phyloP scores from a whole-genome alignment of 1,284 basidiomycete species.

The Papiliotrema nemorosa region DNA sequence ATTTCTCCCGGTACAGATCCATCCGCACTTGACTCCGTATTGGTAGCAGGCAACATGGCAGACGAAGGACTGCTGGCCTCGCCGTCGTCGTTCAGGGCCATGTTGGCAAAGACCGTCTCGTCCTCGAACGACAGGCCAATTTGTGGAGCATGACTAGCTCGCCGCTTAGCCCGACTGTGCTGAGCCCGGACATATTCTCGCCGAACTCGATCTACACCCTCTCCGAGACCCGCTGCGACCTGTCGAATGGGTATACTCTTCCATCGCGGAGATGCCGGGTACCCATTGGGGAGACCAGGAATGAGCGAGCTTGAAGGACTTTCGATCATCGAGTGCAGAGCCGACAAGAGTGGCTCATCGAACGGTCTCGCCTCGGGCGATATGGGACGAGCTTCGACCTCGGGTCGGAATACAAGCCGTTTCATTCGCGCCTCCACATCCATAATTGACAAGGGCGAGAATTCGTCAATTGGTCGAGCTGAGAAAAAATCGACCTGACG shows the following conservation, averaged over 20 bases:
- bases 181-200: conserved; percentile 38
- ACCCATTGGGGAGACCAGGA: conserved; percentile 74
- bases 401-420: conserved; percentile 66
- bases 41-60: conserved; percentile 22
- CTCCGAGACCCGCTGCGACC: conserved; percentile 37
- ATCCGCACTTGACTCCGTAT: conserved; percentile 16
- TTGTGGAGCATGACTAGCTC: conserved; percentile 12
- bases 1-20: conserved; percentile 33
- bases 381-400: conserved; percentile 59
- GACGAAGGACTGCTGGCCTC: conserved; percentile 29
- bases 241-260: conserved; percentile 40
- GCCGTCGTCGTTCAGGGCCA: conserved; percentile 2
- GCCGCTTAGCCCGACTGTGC: conserved; percentile 14
- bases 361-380: conserved; percentile 54
- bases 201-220: conserved; percentile 38
- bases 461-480: conserved; percentile 68
- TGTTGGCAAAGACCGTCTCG: conserved; percentile 34
- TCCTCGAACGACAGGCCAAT: conserved; percentile 43
- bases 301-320: conserved; percentile 54
- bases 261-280: conserved; percentile 33
- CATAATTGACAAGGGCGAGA: conserved; percentile 65
- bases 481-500: conserved; percentile 76
- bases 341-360: conserved; percentile 70
- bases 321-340: conserved; percentile 64
- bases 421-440: conserved; percentile 60